Evolutionary conservation across 1,139 yeast species (phyloP), one percentile per base, ranked within the genome.

Genomic region (Debaryomycetaceae sp.): DNA sequence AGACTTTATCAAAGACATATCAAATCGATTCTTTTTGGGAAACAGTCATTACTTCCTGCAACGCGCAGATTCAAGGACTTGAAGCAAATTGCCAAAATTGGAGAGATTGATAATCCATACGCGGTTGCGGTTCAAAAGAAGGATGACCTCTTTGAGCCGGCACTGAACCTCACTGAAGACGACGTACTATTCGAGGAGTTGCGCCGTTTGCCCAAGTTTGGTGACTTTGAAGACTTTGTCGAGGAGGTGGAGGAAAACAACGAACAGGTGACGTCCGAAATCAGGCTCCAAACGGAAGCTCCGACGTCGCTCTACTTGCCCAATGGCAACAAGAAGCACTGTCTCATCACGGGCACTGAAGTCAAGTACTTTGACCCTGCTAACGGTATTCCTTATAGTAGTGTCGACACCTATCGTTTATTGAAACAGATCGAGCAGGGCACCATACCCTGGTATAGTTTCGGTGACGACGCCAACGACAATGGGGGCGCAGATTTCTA

Each of bases 311-410:
- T 81, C 23, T 75, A 78, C 43, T 60, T 81, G 35, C 82, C 85
- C n/a, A 79, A 76, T 51, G 86, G 85, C 18, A 64, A 66, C 37
- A 80, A 78, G 56, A 76, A 75, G 53, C 63, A 67, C 36, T 89
- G 97, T 59, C 70, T 84, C 27, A 75, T 86, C 27, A 78, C 88
- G 3, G 95, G 95, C 10, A 71, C 73, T 28, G 82, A 80, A 34
- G 94, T 93, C 22, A 73, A 78, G 49, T 89, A 85, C 55, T 81
- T 84, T 43, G 96, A 89, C 59, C 96, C 96, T 0, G 71, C 76
- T 26, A 78, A 83, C 23, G 94, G 94, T 28, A 74, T 88, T 31
- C 95, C 96, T 2, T 89, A 89, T 55, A 73, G 83, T 33, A 81
- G 82, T 37, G 85, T 85, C 41, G 93, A 83, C 30, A 81, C 91